Percentiles rank a stretch among this genome's conserved stretches.
Evolutionary conservation across 2,329 filamentous ascomycete genomes (phyloP).

Genomic region (Penicillium sp.): DNA sequence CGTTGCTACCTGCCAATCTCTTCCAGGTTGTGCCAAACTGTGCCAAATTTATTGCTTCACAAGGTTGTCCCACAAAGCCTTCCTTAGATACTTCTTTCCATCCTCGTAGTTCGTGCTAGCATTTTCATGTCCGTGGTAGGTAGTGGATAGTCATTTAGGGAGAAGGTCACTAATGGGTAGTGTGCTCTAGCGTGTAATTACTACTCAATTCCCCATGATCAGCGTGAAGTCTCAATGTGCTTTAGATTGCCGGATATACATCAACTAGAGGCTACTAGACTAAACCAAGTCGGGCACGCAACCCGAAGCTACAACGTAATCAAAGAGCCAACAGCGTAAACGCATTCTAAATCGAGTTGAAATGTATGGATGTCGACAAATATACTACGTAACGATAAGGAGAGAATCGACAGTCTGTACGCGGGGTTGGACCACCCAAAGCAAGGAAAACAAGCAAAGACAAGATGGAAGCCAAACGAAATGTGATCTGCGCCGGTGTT

Average conservation of each 20-base stretch:
- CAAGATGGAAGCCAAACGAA: slow-evolving; percentile 17
- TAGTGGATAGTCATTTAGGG: too few species aligned
- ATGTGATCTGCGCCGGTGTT: slow-evolving; percentile 28
- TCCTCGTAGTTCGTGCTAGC: too few species aligned
- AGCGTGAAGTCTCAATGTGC: too few species aligned
- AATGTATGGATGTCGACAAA: slow-evolving; percentile 22
- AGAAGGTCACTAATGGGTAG: too few species aligned
- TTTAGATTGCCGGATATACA: background rate
- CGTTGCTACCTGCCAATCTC: too few species aligned
- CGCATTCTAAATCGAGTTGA: slow-evolving; percentile 24
- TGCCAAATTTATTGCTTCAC: too few species aligned
- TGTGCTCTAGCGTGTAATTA: too few species aligned
- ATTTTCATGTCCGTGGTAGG: too few species aligned
- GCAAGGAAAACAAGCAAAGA: slow-evolving; percentile 11
- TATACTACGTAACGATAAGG: slow-evolving; percentile 27
- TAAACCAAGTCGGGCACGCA: background rate
- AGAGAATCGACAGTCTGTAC: slow-evolving; percentile 21
- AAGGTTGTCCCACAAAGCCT: too few species aligned
- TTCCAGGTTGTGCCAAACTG: too few species aligned
- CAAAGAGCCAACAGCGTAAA: background rate
- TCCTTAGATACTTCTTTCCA: too few species aligned
- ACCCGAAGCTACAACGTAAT: background rate
- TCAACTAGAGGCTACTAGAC: background rate
- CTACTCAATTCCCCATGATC: too few species aligned
- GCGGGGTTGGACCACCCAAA: slow-evolving; percentile 15